A percentile compares a stretch with the other conserved stretches of the same genome.
Conservation (phyloP, 148 eudicot genomes). For the Fagopyrum homotropicum region DNA sequence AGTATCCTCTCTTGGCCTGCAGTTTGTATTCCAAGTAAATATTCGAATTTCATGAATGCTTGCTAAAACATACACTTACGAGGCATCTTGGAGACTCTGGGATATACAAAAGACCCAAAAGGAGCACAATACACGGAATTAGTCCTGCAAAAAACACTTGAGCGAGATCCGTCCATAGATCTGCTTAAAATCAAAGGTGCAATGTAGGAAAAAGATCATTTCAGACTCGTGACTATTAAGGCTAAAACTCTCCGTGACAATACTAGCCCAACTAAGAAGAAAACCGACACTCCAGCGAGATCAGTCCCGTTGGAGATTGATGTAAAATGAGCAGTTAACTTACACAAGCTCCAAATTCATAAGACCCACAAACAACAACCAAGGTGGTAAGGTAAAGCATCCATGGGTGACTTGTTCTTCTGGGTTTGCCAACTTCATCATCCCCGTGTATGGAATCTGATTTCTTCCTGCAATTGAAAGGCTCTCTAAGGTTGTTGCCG, state of each 20-base stretch:
- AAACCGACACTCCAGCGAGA: conserved; percentile 69
- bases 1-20: conserved; percentile 64
- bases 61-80: conserved; percentile 31
- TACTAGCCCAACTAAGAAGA: conserved; percentile 68
- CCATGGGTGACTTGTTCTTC: conserved; percentile 42
- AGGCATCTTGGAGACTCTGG: conserved; percentile 99
- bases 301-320: conserved; percentile 28
- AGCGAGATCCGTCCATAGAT: neutral
- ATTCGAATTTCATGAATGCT: neutral
- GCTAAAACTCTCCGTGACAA: conserved; percentile 78
- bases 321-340: conserved; percentile 17
- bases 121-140: conserved; percentile 60
- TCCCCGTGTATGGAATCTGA: conserved; percentile 9
- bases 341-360: conserved; percentile 82
- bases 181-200: neutral
- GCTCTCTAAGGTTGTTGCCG: conserved; percentile 10
- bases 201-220: conserved; percentile 1
- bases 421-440: conserved; percentile 5
- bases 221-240: conserved; percentile 41
- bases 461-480: conserved; percentile 1
- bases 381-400: conserved; percentile 80
- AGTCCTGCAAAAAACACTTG: conserved; percentile 47
- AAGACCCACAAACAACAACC: conserved; percentile 92
- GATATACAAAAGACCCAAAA: conserved; percentile 64
- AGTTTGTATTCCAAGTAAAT: neutral